A percentile compares a stretch with the other conserved stretches of the same genome.
These are phyloP conservation scores for Irpex sp. DNA, from an alignment of 1,284 basidiomycete genomes.

Conservation along the genomic window DNA sequence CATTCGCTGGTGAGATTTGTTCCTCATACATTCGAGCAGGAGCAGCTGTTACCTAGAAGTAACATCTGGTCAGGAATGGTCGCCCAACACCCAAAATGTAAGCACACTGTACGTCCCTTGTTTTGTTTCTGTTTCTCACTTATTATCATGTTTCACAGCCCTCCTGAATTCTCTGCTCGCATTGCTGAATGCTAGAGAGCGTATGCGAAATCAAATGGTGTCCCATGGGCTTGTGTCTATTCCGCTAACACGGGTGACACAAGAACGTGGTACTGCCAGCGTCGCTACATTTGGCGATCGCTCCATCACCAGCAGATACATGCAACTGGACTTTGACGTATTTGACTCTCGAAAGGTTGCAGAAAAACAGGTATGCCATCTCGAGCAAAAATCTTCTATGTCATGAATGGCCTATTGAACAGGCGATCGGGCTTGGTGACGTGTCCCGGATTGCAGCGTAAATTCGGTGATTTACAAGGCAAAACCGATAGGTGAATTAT, in stretches of 20 bases:
- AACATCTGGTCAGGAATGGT: not conserved
- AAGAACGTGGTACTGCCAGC: not conserved
- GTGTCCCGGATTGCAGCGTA: no score
- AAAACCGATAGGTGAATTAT: no score
- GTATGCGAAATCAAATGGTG: not conserved
- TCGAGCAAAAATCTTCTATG: no score
- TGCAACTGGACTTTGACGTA: not conserved
- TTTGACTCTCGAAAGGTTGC: not conserved
- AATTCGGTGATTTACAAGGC: no score
- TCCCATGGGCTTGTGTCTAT: not conserved
- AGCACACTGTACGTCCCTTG: not conserved
- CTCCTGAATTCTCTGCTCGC: not conserved
- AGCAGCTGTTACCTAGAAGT: not conserved
- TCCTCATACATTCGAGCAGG: not conserved
- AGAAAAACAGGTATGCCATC: not conserved
- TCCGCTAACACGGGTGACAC: not conserved
- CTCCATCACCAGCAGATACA: not conserved
- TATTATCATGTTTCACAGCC: not conserved
- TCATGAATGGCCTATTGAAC: no score
- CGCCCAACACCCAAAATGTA: not conserved
- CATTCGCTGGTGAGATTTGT: not conserved
- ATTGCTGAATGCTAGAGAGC: not conserved
- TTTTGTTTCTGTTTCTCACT: not conserved
- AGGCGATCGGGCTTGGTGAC: no score
- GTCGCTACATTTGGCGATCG: not conserved